Evolutionary conservation across 352 stramenopile species (phyloP).

Genomic region (Globisporangium cylindrosporum): DNA sequence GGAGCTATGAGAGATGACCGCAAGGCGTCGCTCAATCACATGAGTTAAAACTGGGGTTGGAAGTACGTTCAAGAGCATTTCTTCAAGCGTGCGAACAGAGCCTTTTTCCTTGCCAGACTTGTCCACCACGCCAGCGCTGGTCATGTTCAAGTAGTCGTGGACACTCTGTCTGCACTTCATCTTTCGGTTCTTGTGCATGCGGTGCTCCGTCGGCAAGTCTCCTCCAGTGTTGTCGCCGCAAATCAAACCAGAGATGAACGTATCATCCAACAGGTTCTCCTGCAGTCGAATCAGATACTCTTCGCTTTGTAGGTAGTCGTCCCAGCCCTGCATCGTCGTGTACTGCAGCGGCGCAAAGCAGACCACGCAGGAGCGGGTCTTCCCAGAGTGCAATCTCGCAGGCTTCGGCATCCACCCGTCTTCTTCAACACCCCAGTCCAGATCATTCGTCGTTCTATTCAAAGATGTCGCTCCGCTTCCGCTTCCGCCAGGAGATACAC

Average conservation of each 20-base stretch:
- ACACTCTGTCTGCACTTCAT: slow-evolving; percentile 81
- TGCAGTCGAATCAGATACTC: slow-evolving; percentile 73
- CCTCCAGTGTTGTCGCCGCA: slow-evolving; percentile 67
- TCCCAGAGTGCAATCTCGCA: slow-evolving; percentile 72
- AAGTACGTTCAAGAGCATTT: slow-evolving; percentile 74
- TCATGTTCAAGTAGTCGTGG: slow-evolving; percentile 78
- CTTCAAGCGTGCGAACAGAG: slow-evolving; percentile 71
- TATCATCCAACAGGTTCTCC: slow-evolving; percentile 69
- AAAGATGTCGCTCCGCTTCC: not conserved
- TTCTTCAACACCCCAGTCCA: slow-evolving; percentile 33
- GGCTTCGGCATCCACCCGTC: slow-evolving; percentile 87
- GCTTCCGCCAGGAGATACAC: not conserved
- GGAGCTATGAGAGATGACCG: slow-evolving; percentile 80
- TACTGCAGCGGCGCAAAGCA: slow-evolving; percentile 81
- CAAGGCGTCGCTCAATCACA: slow-evolving; percentile 72
- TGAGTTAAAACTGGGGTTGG: slow-evolving; percentile 77
- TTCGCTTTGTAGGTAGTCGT: slow-evolving; percentile 82
- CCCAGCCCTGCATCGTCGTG: slow-evolving; percentile 60
- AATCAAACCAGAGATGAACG: slow-evolving; percentile 76
- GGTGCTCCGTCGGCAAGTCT: slow-evolving; percentile 79
- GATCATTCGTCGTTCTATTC: slow-evolving; percentile 4
- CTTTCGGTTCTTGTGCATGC: slow-evolving; percentile 85
- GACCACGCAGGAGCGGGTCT: slow-evolving; percentile 69
- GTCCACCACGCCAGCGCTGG: slow-evolving; percentile 76
- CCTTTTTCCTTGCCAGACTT: slow-evolving; percentile 68